Evolutionary conservation across 2,329 filamentous ascomycete species (phyloP).

Genomic region (Akanthomyces lecanii): DNA sequence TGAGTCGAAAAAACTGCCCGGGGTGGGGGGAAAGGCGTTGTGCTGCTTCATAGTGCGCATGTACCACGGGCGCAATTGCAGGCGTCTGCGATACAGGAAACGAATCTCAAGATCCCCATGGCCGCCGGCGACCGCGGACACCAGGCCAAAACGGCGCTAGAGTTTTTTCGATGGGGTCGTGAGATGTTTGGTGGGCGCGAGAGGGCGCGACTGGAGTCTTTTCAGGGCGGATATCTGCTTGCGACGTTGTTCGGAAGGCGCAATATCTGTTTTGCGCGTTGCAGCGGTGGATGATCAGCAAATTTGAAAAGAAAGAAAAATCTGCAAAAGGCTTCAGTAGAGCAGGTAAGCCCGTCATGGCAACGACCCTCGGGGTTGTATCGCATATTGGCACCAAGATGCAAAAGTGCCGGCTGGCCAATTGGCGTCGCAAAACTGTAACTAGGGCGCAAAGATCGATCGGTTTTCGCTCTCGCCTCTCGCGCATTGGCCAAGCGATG

Average conservation of each 20-base stretch:
- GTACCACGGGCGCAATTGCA: neutral
- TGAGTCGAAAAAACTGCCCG: neutral
- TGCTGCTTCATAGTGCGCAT: neutral
- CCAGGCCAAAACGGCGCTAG: neutral
- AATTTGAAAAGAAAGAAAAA: neutral
- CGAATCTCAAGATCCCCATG: neutral
- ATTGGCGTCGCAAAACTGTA: neutral
- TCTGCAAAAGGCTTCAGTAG: neutral
- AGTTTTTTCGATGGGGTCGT: slow-evolving; percentile 1
- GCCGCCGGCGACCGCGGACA: slow-evolving; percentile 2
- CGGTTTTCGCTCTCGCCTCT: neutral
- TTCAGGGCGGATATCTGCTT: neutral
- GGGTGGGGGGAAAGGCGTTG: neutral
- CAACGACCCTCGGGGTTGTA: neutral
- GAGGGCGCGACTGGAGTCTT: slow-evolving; percentile 8
- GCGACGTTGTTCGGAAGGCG: slow-evolving; percentile 3
- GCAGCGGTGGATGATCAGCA: neutral
- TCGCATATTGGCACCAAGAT: neutral
- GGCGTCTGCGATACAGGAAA: neutral
- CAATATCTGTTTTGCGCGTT: neutral
- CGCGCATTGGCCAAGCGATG: neutral
- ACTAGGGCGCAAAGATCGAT: neutral
- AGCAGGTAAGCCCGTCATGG: neutral
- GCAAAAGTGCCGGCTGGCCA: neutral
- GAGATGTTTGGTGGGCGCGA: slow-evolving; percentile 3